Evolutionary conservation across 306 rosid genomes (phyloP).

Genomic region (Inga laurina): DNA sequence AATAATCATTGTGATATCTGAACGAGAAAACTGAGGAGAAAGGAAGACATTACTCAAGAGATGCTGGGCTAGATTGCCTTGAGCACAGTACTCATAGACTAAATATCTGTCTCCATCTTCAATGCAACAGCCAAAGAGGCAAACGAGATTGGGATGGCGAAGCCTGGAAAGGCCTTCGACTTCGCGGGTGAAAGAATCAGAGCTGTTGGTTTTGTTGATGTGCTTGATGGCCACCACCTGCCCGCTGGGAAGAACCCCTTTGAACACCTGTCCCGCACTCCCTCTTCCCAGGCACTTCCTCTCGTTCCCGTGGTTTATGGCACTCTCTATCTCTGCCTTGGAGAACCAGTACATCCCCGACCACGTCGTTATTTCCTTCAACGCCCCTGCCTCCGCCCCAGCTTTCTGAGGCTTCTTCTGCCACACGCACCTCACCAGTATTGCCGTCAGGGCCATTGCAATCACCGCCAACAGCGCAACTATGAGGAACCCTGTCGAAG

Average conservation of each 20-base stretch:
- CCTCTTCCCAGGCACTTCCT: conserved; percentile 70
- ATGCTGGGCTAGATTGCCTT: conserved; percentile 82
- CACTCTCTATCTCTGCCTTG: conserved; percentile 70
- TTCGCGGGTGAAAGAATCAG: conserved; percentile 69
- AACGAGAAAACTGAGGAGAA: background rate
- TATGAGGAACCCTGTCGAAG: conserved; percentile 28
- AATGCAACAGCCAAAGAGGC: conserved; percentile 72
- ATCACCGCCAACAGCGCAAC: conserved; percentile 25
- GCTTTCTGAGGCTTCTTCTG: conserved; percentile 49
- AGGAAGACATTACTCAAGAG: conserved; percentile 56
- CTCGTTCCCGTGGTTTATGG: conserved; percentile 46
- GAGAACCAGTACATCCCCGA: conserved; percentile 79
- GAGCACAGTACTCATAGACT: conserved; percentile 76
- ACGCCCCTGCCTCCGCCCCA: background rate
- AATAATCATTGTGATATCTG: background rate
- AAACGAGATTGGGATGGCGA: conserved; percentile 82
- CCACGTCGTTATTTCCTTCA: conserved; percentile 45
- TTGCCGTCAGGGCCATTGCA: conserved; percentile 33
- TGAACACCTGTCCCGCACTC: conserved; percentile 78
- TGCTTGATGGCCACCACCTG: conserved; percentile 86
- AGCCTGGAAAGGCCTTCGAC: conserved; percentile 74
- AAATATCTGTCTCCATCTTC: conserved; percentile 68
- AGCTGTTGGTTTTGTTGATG: conserved; percentile 49
- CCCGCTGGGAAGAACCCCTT: conserved; percentile 85
- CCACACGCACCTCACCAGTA: conserved; percentile 42